These are phyloP conservation scores for Penicillium egyptiacum DNA, from an alignment of 495 filamentous ascomycete species.

Conservation along the genomic window DNA sequence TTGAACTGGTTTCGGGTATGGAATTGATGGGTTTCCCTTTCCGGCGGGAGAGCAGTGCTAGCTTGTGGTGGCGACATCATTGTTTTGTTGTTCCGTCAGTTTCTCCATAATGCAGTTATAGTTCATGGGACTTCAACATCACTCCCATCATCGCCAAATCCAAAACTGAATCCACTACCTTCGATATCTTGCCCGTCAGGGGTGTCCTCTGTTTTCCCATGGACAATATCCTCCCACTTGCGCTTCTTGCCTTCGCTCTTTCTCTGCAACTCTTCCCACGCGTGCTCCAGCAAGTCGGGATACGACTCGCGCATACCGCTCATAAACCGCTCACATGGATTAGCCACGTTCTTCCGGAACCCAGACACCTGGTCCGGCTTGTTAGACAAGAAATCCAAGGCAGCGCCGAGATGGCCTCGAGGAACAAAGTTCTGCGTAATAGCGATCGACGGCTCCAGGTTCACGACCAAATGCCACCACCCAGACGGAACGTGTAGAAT, in stretches of 20 bases:
- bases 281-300: constrained; percentile 65
- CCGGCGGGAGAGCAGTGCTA: background rate
- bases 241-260: constrained; percentile 66
- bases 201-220: constrained; percentile 42
- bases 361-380: constrained; percentile 84
- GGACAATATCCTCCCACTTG: constrained; percentile 80
- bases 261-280: constrained; percentile 61
- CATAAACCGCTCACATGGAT: constrained; percentile 78
- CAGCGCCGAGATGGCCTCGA: constrained; percentile 66
- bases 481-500: constrained; percentile 90
- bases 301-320: constrained; percentile 61
- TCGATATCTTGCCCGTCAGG: constrained; percentile 42
- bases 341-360: constrained; percentile 69
- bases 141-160: constrained; percentile 67
- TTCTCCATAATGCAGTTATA: constrained; percentile 4
- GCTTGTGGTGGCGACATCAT: background rate
- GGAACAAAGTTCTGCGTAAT: constrained; percentile 98
- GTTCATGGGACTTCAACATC: constrained; percentile 55
- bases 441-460: constrained; percentile 77
- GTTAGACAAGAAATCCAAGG: constrained; percentile 78
- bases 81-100: background rate
- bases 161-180: constrained; percentile 77
- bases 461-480: constrained; percentile 98
- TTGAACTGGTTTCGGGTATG: background rate
- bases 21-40: constrained; percentile 1